These are phyloP conservation scores for Fusarium compactum DNA, from an alignment of 2,329 filamentous ascomycete genomes.

Conservation along the genomic window DNA sequence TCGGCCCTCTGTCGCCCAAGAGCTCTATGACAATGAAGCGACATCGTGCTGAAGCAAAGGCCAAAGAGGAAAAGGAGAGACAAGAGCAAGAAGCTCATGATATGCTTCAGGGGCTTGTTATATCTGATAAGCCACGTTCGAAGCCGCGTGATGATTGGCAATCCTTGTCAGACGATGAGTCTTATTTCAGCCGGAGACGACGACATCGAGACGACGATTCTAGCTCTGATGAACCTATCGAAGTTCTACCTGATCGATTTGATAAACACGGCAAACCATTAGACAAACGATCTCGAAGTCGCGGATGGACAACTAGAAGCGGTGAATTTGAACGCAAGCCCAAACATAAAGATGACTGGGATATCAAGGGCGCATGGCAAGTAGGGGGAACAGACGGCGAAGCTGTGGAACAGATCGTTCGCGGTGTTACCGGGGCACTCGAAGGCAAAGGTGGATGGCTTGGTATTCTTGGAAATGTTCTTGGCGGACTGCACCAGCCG, in stretches of 20 bases:
- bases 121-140: conserved; percentile 31
- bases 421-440: conserved; percentile 46
- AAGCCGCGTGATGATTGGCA: conserved; percentile 38
- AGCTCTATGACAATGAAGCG: conserved; percentile 60
- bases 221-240: conserved; percentile 54
- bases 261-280: conserved; percentile 59
- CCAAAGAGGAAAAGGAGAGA: conserved; percentile 37
- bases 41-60: conserved; percentile 52
- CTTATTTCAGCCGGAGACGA: conserved; percentile 40
- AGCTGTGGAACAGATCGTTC: conserved; percentile 53
- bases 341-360: conserved; percentile 50
- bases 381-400: conserved; percentile 59
- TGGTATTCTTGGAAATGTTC: conserved; percentile 48
- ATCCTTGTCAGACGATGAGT: conserved; percentile 9
- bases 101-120: conserved; percentile 36
- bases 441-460: conserved; percentile 51
- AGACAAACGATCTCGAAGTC: conserved; percentile 38
- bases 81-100: conserved; percentile 34
- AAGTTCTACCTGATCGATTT: conserved; percentile 62
- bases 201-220: conserved; percentile 32
- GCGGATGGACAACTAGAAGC: conserved; percentile 52
- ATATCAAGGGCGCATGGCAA: conserved; percentile 59
- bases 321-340: conserved; percentile 59
- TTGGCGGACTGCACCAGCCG: conserved; percentile 43
- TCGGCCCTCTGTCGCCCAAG: conserved; percentile 63